These are phyloP conservation scores for Coemansia pectinata DNA, from an alignment of 192 early-diverging fungal genomes.

Conservation along the genomic window DNA sequence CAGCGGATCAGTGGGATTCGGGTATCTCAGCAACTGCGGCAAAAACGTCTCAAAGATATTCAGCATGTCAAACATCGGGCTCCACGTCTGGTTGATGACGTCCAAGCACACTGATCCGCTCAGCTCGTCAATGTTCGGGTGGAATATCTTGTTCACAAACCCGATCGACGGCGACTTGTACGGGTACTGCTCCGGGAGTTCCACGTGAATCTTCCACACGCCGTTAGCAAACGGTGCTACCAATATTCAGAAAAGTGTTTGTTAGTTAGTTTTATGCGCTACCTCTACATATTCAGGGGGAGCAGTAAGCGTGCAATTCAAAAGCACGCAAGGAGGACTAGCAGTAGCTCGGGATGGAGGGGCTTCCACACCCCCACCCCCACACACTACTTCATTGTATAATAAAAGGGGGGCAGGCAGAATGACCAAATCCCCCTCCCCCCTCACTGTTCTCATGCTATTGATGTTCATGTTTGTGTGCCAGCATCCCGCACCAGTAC, in stretches of 20 bases:
- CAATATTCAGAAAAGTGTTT: background rate
- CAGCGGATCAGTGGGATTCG: constrained; percentile 98
- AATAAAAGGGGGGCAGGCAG: background rate
- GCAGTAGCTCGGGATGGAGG: background rate
- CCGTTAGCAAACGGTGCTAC: constrained; percentile 92
- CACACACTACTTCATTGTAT: background rate
- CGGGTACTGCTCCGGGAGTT: constrained; percentile 98
- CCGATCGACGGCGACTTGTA: constrained; percentile 99
- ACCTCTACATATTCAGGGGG: no score
- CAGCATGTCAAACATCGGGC: constrained; percentile 99
- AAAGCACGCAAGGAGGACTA: background rate
- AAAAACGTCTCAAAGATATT: constrained; percentile 99
- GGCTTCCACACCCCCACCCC: background rate
- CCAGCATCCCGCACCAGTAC: background rate
- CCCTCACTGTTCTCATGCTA: background rate
- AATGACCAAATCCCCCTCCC: background rate
- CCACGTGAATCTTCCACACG: constrained; percentile 97
- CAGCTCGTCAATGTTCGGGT: constrained; percentile 99
- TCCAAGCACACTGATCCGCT: constrained; percentile 99
- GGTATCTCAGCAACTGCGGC: constrained; percentile 96
- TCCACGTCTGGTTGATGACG: constrained; percentile 99
- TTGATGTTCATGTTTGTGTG: background rate
- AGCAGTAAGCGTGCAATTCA: background rate
- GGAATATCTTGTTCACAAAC: constrained; percentile 99
- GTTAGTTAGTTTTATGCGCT: background rate